These are phyloP conservation scores for Candida insectalens DNA, from an alignment of 805 yeast genomes.

Conservation along the genomic window DNA sequence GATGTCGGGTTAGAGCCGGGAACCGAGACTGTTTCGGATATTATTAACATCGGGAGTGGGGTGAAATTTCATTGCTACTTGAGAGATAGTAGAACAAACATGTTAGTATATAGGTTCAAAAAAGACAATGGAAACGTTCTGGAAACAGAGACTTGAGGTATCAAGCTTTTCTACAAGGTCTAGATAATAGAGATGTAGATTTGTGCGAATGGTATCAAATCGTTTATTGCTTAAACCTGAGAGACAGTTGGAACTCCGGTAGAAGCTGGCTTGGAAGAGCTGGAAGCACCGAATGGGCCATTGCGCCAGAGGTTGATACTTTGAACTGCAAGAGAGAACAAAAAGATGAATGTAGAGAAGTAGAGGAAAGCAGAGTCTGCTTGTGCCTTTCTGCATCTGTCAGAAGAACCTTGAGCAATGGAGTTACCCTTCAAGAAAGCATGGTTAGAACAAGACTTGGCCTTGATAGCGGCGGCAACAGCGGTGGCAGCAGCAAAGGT, in stretches of 20 bases:
- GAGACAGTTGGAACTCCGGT: slow-evolving; percentile 88
- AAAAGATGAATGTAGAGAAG: slow-evolving; percentile 70
- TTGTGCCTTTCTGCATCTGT: slow-evolving; percentile 95
- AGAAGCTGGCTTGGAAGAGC: slow-evolving; percentile 42
- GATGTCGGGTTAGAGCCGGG: too few species aligned
- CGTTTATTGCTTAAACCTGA: slow-evolving; percentile 68
- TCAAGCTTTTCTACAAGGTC: too few species aligned
- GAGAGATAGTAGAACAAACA: too few species aligned
- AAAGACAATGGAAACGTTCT: too few species aligned
- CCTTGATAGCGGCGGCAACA: slow-evolving; percentile 80
- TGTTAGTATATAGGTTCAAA: too few species aligned
- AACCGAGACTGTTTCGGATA: too few species aligned
- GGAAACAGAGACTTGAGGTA: too few species aligned
- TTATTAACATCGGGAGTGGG: too few species aligned
- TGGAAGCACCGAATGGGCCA: slow-evolving; percentile 47
- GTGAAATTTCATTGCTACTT: too few species aligned
- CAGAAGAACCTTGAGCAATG: slow-evolving; percentile 64
- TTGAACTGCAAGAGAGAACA: slow-evolving; percentile 51
- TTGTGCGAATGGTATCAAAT: too few species aligned
- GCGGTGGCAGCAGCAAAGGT: slow-evolving; percentile 93
- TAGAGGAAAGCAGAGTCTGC: slow-evolving; percentile 73
- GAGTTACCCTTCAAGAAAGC: slow-evolving; percentile 54
- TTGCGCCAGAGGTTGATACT: slow-evolving; percentile 39
- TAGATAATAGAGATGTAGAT: too few species aligned
- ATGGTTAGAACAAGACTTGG: slow-evolving; percentile 74